Conservation (phyloP, 2,329 filamentous ascomycete species). For the Diaporthe batatas region DNA sequence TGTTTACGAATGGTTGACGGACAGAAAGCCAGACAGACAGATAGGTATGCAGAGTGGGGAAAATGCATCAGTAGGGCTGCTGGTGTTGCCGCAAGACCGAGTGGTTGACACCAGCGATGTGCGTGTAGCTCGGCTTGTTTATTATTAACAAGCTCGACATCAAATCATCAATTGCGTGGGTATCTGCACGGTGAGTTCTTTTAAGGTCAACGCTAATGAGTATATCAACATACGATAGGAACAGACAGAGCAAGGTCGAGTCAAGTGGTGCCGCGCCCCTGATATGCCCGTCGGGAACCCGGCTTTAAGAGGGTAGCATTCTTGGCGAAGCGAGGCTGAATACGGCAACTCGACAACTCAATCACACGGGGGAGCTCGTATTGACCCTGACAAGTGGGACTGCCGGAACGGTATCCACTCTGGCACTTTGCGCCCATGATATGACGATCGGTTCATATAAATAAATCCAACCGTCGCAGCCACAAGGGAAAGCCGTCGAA, state of each 20-base stretch:
- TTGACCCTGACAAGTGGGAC: conserved; percentile 6
- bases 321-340: conserved; percentile 15
- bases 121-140: background rate
- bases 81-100: background rate
- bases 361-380: conserved; percentile 4
- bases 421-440: background rate
- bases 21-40: background rate
- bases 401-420: background rate
- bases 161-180: background rate
- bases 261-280: background rate
- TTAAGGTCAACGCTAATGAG: background rate
- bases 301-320: background rate
- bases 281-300: background rate
- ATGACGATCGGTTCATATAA: background rate
- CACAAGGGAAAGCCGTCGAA: background rate
- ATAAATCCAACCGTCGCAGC: background rate
- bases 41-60: no score
- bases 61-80: background rate
- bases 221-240: background rate
- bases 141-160: background rate
- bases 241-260: background rate
- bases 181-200: background rate
- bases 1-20: background rate
- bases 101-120: background rate
- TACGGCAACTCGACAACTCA: conserved; percentile 2